Evolutionary conservation across 192 early-diverging fungal genomes (phyloP).

Genomic region (Mortierella antarctica): DNA sequence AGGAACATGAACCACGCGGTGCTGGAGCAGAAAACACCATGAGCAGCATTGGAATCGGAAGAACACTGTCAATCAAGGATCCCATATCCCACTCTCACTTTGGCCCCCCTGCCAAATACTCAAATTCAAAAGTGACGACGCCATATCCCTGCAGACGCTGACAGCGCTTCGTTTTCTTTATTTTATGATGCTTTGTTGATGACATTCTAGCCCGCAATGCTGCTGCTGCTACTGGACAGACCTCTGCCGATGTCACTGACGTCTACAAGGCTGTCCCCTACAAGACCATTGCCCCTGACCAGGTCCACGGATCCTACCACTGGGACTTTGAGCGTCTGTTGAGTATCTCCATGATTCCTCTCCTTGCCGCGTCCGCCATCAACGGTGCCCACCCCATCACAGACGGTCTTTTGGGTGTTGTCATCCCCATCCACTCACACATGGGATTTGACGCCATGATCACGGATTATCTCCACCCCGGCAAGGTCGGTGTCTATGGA

Average conservation of each 20-base stretch:
- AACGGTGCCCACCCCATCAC: conserved; percentile 88
- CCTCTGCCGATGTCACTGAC: conserved; percentile 35
- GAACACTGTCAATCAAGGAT: background rate
- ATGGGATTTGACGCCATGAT: conserved; percentile 82
- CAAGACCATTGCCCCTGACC: conserved; percentile 61
- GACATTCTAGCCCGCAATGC: conserved; percentile 19
- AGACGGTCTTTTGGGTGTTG: conserved; percentile 90
- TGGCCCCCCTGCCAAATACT: too few species aligned
- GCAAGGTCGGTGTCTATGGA: conserved; percentile 68
- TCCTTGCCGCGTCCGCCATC: conserved; percentile 80
- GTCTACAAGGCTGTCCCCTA: conserved; percentile 55
- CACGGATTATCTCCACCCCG: conserved; percentile 85
- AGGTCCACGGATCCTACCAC: conserved; percentile 91
- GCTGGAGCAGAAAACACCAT: background rate
- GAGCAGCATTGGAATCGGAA: background rate
- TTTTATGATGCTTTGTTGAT: background rate
- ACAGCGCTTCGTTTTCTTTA: background rate
- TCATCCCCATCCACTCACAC: conserved; percentile 91
- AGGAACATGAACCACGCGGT: background rate
- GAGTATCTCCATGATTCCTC: conserved; percentile 77
- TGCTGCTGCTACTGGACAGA: conserved; percentile 19
- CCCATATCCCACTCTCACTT: background rate
- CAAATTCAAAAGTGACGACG: too few species aligned
- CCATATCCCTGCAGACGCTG: background rate
- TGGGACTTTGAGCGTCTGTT: conserved; percentile 96